Percentiles rank a stretch among this genome's conserved stretches.
phyloP scores from a whole-genome alignment of 2,329 filamentous ascomycete genomes.

The Cladosporium sp. region DNA sequence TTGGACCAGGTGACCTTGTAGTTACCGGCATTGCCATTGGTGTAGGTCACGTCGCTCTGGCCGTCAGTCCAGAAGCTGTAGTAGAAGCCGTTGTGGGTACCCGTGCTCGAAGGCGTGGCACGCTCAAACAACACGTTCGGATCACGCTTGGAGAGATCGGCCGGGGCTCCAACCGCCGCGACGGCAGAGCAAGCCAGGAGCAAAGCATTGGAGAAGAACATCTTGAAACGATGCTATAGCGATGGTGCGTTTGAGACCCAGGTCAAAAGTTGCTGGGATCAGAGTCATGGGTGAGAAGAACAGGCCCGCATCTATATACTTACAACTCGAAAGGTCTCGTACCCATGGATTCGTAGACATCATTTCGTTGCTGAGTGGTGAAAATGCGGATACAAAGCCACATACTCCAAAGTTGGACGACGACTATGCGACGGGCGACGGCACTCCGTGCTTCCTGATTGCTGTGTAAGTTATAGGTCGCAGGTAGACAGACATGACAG shows the following conservation, averaged over 20 bases:
- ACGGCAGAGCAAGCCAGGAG: constrained; percentile 12
- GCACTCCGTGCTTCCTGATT: constrained; percentile 11
- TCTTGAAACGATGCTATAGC: constrained; percentile 1
- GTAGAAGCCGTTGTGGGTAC: constrained; percentile 55
- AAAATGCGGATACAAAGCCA: constrained; percentile 1
- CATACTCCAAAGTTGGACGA: not conserved
- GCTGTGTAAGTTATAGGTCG: constrained; percentile 8
- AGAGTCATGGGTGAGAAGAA: not conserved
- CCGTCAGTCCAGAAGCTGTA: constrained; percentile 59
- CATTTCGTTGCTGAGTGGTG: not conserved
- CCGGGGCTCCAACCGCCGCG: constrained; percentile 7
- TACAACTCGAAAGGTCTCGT: constrained; percentile 7
- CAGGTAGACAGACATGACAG: constrained; percentile 10
- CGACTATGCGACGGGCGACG: constrained; percentile 1
- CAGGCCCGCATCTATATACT: constrained; percentile 8
- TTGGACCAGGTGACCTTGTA: constrained; percentile 45
- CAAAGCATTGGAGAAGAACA: constrained; percentile 12
- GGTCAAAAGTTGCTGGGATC: not conserved
- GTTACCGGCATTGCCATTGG: constrained; percentile 47
- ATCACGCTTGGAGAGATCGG: constrained; percentile 8
- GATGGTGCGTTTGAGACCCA: constrained; percentile 4
- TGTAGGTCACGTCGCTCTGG: constrained; percentile 48
- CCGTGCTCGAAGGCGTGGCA: constrained; percentile 43
- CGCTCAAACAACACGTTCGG: constrained; percentile 5
- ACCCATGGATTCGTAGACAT: not conserved